Percentiles rank a stretch among this genome's conserved stretches.
These are phyloP conservation scores for Lathyrus tuberosus DNA, from an alignment of 306 rosid species.

Conservation along the genomic window DNA sequence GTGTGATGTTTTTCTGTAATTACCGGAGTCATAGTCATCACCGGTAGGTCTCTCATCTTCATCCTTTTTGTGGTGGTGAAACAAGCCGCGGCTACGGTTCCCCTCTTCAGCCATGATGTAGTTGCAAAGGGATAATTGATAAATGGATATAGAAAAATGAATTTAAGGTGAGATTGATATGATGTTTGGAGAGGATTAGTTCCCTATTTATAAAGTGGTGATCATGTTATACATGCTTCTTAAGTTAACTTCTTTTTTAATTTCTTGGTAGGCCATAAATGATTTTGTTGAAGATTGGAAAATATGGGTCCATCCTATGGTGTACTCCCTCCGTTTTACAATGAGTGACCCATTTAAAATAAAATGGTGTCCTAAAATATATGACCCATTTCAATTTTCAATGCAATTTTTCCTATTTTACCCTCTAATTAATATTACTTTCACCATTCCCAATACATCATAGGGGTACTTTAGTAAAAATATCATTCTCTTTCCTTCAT, in stretches of 20 bases:
- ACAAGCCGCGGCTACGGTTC: slow-evolving; percentile 43
- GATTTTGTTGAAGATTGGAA: neutral
- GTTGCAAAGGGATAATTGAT: neutral
- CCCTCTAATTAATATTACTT: no score
- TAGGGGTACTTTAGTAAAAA: no score
- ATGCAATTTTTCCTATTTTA: no score
- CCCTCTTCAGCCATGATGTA: slow-evolving; percentile 64
- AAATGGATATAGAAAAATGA: neutral
- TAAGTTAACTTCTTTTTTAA: slow-evolving; percentile 1
- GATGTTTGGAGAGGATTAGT: neutral
- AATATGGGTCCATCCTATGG: neutral
- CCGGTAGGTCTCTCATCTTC: neutral
- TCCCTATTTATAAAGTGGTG: slow-evolving; percentile 44
- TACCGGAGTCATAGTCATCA: slow-evolving; percentile 23
- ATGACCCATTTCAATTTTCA: no score
- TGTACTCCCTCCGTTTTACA: no score
- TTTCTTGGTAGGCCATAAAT: slow-evolving; percentile 40
- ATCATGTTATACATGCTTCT: slow-evolving; percentile 9
- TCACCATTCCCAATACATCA: no score
- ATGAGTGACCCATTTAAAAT: no score
- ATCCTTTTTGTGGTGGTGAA: slow-evolving; percentile 57
- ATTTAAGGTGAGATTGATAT: neutral
- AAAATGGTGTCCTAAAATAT: no score
- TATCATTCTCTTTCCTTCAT: no score
- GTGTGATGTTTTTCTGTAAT: slow-evolving; percentile 37